Evolutionary conservation across 495 filamentous ascomycete species (phyloP).

Genomic region (Aspergillus ostianus): DNA sequence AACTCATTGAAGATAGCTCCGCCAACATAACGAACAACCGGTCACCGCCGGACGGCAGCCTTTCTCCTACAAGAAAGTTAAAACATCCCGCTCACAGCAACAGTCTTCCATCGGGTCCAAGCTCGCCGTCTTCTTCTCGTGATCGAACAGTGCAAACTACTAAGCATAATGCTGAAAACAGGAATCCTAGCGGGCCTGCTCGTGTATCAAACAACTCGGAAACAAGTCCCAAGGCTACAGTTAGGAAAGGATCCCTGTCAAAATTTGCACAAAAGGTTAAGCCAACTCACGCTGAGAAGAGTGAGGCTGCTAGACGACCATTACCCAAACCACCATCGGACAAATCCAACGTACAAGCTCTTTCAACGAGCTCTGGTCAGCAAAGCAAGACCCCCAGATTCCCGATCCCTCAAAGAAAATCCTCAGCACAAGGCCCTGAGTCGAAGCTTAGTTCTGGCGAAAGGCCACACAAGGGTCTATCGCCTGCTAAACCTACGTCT

Average conservation of each 20-base stretch:
- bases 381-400: conserved; percentile 20
- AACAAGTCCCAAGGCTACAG: conserved; percentile 16
- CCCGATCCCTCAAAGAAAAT: conserved; percentile 22
- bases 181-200: conserved; percentile 3
- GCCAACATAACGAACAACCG: neutral
- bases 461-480: conserved; percentile 6
- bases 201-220: conserved; percentile 14
- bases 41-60: neutral
- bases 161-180: neutral
- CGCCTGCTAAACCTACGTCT: conserved; percentile 16
- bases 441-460: conserved; percentile 13
- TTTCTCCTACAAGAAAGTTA: neutral
- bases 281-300: conserved; percentile 25
- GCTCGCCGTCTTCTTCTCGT: neutral
- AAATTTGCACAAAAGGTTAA: conserved; percentile 40
- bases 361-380: conserved; percentile 10
- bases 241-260: conserved; percentile 29
- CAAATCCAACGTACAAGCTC: conserved; percentile 11
- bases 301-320: conserved; percentile 24
- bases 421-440: conserved; percentile 17
- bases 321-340: conserved; percentile 20
- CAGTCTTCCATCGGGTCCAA: neutral
- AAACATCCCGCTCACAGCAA: neutral
- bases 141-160: neutral
- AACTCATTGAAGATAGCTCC: neutral